A percentile compares a stretch with the other conserved stretches of the same genome.
phyloP scores from a whole-genome alignment of 768 basidiomycete species.

The Macrolepiota dolichaula region DNA sequence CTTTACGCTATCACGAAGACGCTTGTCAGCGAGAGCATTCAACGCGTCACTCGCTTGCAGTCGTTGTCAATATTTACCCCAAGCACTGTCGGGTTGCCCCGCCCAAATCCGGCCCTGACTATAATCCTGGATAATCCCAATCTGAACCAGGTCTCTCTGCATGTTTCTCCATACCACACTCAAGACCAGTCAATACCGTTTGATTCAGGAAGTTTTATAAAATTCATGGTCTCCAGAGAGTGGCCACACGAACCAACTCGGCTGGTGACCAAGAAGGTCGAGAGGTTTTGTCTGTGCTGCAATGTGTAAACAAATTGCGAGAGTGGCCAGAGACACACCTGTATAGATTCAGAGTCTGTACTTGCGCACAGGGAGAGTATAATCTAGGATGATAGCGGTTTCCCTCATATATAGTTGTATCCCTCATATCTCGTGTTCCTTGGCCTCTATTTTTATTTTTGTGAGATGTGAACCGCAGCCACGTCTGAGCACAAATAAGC shows the following conservation, averaged over 20 bases:
- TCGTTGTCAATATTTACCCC: not conserved
- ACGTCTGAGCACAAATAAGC: too few species aligned
- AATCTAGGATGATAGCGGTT: too few species aligned
- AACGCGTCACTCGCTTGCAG: not conserved
- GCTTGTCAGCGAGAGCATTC: not conserved
- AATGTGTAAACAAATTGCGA: conserved; percentile 1
- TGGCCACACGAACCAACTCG: not conserved
- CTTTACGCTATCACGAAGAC: not conserved
- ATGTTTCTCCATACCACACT: too few species aligned
- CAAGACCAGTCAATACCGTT: too few species aligned
- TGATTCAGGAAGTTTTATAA: not conserved
- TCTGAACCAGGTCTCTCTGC: not conserved
- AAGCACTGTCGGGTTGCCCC: not conserved
- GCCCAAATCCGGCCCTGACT: not conserved
- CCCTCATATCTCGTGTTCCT: too few species aligned
- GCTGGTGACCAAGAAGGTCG: conserved; percentile 1
- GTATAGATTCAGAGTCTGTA: too few species aligned
- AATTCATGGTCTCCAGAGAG: not conserved
- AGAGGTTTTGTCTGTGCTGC: not conserved
- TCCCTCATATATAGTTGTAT: too few species aligned
- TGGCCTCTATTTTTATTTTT: too few species aligned
- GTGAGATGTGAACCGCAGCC: too few species aligned
- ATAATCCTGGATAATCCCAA: not conserved
- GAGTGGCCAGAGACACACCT: too few species aligned
- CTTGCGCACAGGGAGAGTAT: too few species aligned